Evolutionary conservation across 306 rosid genomes (phyloP), one percentile per base, ranked within the genome.

Genomic region (Cucumis hystrix): DNA sequence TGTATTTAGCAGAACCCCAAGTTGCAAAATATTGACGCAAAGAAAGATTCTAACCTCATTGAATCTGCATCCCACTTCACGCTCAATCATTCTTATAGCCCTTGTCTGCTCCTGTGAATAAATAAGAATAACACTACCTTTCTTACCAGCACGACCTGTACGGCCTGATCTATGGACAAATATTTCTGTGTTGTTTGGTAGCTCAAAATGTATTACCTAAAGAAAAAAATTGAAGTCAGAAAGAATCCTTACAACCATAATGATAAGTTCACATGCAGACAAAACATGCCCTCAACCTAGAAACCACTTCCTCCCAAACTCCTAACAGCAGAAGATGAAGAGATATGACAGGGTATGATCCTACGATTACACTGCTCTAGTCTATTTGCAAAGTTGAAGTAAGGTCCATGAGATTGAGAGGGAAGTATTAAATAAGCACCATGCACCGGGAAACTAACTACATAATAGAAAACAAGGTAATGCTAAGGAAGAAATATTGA

Each of bases 131-230:
- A 96, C 99, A 79, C 82, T 74, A 79, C 99, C 99, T 84, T 88
- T 96, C 91, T 88, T 96, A 77, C 99, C 99, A 78, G 99, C 98
- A 83, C 99, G 96, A 39, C 99, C 99, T 71, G 99, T 96, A 76
- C 99, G 86, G 55, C 99, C 99, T 3, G 99, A 92, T 81, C 99
- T 93, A 77, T 96, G 99, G 79, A 96, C 98, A 90, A 96, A 96
- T 89, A 92, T 92, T 86, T 92, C 99, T 15, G 99, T 87, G 83
- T 66, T 66, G 82, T 89, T 96, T 84, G 99, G 98, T 79, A 91
- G 96, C 82, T 92, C 99, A n/a, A 81, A 96, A 81, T 96, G 99
- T 84, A 96, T 89, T 25, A 96, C 77, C 99, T 96, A 76, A 20
- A 13, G 10, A 55, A 67, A 55, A 78, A 55, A 78, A 28, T 2